Conservation (phyloP, 1,284 basidiomycete species). For the Ustilago nuda region DNA sequence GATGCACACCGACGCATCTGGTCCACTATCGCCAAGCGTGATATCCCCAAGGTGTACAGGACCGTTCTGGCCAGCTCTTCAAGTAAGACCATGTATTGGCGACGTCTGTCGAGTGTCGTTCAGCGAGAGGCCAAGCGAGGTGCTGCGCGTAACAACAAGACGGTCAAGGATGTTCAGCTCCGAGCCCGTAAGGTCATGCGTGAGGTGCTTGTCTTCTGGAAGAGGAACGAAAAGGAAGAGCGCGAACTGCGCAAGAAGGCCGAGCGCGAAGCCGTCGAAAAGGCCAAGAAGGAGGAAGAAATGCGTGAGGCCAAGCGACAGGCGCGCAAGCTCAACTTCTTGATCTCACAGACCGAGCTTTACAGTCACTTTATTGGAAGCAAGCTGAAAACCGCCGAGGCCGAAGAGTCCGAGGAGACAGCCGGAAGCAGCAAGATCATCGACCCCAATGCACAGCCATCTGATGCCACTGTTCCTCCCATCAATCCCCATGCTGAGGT, state of each 20-base stretch:
- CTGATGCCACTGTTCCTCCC: slow-evolving; percentile 70
- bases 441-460: slow-evolving; percentile 46
- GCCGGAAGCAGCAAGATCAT: slow-evolving; percentile 66
- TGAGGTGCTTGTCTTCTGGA: slow-evolving; percentile 93
- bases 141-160: slow-evolving; percentile 82
- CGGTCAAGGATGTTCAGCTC: slow-evolving; percentile 86
- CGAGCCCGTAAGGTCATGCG: slow-evolving; percentile 87
- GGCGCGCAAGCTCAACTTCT: slow-evolving; percentile 96
- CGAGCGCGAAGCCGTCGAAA: slow-evolving; percentile 75
- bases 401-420: slow-evolving; percentile 80
- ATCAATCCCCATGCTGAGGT: slow-evolving; percentile 75
- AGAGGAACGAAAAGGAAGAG: slow-evolving; percentile 93
- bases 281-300: slow-evolving; percentile 90
- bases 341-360: slow-evolving; percentile 98
- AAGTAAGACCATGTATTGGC: slow-evolving; percentile 74
- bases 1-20: slow-evolving; percentile 68
- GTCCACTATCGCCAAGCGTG: slow-evolving; percentile 66
- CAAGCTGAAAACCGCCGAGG: slow-evolving; percentile 94
- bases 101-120: slow-evolving; percentile 81
- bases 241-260: slow-evolving; percentile 91
- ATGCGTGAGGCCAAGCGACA: slow-evolving; percentile 94
- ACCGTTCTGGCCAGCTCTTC: slow-evolving; percentile 63
- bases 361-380: slow-evolving; percentile 99
- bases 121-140: slow-evolving; percentile 85
- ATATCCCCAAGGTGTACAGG: slow-evolving; percentile 68